phyloP scores from a whole-genome alignment of 2,329 filamentous ascomycete species.

The Xylariaceae sp. region DNA sequence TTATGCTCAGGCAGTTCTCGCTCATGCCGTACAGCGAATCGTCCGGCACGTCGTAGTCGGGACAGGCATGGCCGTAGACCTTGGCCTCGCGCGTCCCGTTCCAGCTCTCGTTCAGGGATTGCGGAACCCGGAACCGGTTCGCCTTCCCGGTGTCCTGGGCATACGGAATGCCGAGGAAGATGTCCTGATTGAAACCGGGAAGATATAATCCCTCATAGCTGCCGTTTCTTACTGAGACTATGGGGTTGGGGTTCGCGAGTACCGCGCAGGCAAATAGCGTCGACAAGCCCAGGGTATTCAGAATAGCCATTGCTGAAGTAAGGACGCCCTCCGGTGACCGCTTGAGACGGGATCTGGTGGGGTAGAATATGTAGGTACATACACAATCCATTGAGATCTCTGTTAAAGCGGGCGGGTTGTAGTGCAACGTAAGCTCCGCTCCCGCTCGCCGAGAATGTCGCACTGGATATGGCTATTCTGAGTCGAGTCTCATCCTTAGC shows the following conservation, averaged over 20 bases:
- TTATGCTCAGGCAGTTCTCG: slow-evolving; percentile 40
- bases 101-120: slow-evolving; percentile 28
- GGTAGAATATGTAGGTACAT: too few species aligned
- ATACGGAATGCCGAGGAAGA: slow-evolving; percentile 60
- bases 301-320: not conserved
- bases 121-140: slow-evolving; percentile 38
- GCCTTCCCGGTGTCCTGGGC: slow-evolving; percentile 47
- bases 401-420: too few species aligned
- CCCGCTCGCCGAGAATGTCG: too few species aligned
- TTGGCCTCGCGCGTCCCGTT: slow-evolving; percentile 23
- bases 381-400: too few species aligned
- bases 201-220: slow-evolving; percentile 41
- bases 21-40: slow-evolving; percentile 31
- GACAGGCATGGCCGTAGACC: slow-evolving; percentile 28
- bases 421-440: too few species aligned
- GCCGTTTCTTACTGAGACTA: slow-evolving; percentile 38
- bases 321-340: too few species aligned
- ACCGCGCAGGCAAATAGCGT: not conserved
- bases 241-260: slow-evolving; percentile 14
- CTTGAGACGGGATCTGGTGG: too few species aligned
- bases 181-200: slow-evolving; percentile 47
- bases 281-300: not conserved
- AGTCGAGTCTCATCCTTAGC: too few species aligned
- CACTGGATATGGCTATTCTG: too few species aligned
- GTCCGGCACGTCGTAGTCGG: slow-evolving; percentile 21